Evolutionary conservation across 2,329 filamentous ascomycete genomes (phyloP), one percentile per base, ranked within the genome.

Genomic region (Albifimbria verrucaria): DNA sequence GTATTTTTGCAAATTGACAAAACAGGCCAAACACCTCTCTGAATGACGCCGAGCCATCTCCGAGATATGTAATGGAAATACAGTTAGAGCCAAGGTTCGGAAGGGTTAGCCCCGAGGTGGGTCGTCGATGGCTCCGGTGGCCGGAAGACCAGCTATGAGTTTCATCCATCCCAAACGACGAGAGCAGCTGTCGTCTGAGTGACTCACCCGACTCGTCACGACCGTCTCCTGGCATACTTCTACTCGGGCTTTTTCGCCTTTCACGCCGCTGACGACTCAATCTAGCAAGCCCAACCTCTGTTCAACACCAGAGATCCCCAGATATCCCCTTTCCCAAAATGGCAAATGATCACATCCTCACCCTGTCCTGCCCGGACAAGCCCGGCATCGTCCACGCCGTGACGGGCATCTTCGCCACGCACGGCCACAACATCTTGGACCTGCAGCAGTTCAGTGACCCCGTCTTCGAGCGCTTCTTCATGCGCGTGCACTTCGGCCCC

Each of bases 311-410:
- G 26, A 15, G 15, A 15, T 7, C 7, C 26, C 7, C 42, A 22
- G n/a, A n/a, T n/a, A n/a, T n/a, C 22, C 42, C 42, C 3, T 5
- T 5, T 20, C 6, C 56, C 64, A 66, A 64, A 61, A 73, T 76
- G 72, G 66, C 73, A 54, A 58, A 79, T 61, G 83, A 87, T 68
- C 83, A 88, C 72, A 87, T 90, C 68, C 83, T 94, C 62, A 93
- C 89, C 24, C 80, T 94, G 57, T 91, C 89, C 51, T 93, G 90
- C 74, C 89, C 90, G 50, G 90, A 94, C 76, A 88, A 89, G 75
- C 82, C 89, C 23, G 90, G 90, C 68, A 93, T 94, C 67, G 88
- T 94, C 57, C 88, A 93, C 71, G 87, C 89, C 52, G 89, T 94
- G 59, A 93, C 90, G 7, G 88, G 86, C 57, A 79, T 93, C 62